phyloP scores from a whole-genome alignment of 2,329 filamentous ascomycete species.

The Thermothelomyces thermophilus region DNA sequence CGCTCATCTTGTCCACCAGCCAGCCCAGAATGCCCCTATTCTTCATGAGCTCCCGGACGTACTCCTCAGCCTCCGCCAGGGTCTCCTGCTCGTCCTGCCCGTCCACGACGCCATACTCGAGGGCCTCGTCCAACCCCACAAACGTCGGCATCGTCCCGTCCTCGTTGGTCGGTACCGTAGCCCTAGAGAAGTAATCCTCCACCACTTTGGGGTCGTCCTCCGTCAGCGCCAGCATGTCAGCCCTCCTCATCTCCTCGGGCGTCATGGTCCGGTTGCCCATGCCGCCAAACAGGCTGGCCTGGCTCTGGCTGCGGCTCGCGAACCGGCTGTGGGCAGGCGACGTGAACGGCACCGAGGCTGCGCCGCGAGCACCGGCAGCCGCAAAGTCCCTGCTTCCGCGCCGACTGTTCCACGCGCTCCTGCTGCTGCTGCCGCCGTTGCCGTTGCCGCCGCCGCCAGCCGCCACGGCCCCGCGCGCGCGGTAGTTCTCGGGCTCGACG shows the following conservation, averaged over 20 bases:
- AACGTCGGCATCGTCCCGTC: constrained; percentile 61
- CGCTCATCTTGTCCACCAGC: constrained; percentile 57
- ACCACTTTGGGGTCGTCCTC: constrained; percentile 20
- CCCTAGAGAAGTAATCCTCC: constrained; percentile 41
- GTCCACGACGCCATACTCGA: constrained; percentile 33
- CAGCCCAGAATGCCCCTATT: constrained; percentile 46
- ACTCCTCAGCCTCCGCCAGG: constrained; percentile 47
- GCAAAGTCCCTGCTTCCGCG: not conserved
- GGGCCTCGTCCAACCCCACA: constrained; percentile 80
- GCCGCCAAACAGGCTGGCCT: not conserved
- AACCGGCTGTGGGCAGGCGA: constrained; percentile 37
- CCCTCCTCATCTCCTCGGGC: constrained; percentile 38
- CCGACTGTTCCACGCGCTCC: not conserved
- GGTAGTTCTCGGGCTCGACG: constrained; percentile 41
- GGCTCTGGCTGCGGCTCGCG: constrained; percentile 37
- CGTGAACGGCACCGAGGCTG: not conserved
- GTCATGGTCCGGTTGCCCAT: constrained; percentile 37
- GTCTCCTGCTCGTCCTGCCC: constrained; percentile 15
- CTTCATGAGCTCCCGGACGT: constrained; percentile 50
- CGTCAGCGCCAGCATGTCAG: not conserved
- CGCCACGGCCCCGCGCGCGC: constrained; percentile 31
- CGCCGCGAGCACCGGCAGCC: not conserved
- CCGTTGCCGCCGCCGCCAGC: no score
- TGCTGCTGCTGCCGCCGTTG: constrained; percentile 15
- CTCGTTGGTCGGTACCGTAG: constrained; percentile 4